Percentiles rank a stretch among this genome's conserved stretches.
Evolutionary conservation across 768 basidiomycete species (phyloP).

Genomic region (Pisolithus tinctorius): DNA sequence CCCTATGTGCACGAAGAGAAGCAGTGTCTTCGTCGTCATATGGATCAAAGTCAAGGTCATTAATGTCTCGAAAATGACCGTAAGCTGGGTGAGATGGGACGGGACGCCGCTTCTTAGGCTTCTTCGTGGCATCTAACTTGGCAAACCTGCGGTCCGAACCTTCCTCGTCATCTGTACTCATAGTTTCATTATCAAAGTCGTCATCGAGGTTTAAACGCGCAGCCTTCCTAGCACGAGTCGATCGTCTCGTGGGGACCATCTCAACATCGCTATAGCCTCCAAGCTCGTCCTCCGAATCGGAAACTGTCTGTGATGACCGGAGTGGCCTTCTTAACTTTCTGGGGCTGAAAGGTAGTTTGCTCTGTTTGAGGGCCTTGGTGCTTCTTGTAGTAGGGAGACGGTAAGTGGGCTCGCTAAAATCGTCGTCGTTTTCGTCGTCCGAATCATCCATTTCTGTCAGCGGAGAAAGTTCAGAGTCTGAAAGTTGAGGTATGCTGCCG

Average conservation of each 20-base stretch:
- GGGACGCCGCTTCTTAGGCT: conserved; percentile 26
- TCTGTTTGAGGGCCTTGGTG: conserved; percentile 12
- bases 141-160: conserved; percentile 25
- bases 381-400: conserved; percentile 11
- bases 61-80: conserved; percentile 38
- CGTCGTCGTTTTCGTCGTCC: conserved; percentile 9
- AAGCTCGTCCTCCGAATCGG: conserved; percentile 35
- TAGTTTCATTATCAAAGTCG: conserved; percentile 6
- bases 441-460: conserved; percentile 23
- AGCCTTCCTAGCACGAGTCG: conserved; percentile 39
- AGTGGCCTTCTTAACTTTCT: conserved; percentile 42
- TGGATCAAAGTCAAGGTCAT: conserved; percentile 34
- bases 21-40: conserved; percentile 51
- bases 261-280: conserved; percentile 31
- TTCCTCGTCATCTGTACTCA: conserved; percentile 13
- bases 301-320: conserved; percentile 16
- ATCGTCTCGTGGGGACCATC: conserved; percentile 32
- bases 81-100: conserved; percentile 40
- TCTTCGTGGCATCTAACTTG: conserved; percentile 1
- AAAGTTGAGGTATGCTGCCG: conserved; percentile 7
- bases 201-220: conserved; percentile 32
- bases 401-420: background rate
- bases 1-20: conserved; percentile 54
- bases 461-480: conserved; percentile 16
- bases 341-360: conserved; percentile 59